Conservation (phyloP, 441 rosid genomes). For the Daphne laureola region DNA sequence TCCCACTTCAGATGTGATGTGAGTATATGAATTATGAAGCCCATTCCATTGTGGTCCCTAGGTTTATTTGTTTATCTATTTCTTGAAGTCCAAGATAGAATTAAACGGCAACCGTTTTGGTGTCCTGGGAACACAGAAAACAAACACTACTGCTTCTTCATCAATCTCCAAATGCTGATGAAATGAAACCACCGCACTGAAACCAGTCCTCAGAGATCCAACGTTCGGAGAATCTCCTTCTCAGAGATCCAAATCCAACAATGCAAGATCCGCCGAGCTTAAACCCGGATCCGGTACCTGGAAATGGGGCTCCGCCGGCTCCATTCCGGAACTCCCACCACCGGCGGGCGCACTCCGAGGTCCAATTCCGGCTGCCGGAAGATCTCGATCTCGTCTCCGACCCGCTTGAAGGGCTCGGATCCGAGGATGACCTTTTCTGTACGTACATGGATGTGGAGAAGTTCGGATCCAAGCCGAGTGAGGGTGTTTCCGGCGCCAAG, state of each 20-base stretch:
- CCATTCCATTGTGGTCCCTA: no score
- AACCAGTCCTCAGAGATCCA: no score
- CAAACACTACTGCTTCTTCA: no score
- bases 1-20: no score
- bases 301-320: slow-evolving; percentile 11
- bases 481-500: slow-evolving; percentile 14
- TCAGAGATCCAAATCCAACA: slow-evolving; percentile 23
- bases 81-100: no score
- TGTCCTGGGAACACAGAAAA: no score
- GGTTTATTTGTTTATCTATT: no score
- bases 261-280: slow-evolving; percentile 33
- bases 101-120: no score
- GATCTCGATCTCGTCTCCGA: slow-evolving; percentile 71
- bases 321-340: slow-evolving; percentile 43
- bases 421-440: slow-evolving; percentile 82
- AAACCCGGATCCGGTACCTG: slow-evolving; percentile 17
- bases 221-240: slow-evolving; percentile 18
- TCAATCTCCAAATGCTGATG: no score
- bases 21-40: no score
- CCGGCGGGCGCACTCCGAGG: slow-evolving; percentile 78
- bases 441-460: slow-evolving; percentile 81
- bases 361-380: slow-evolving; percentile 64
- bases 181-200: no score
- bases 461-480: slow-evolving; percentile 51
- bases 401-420: slow-evolving; percentile 60